phyloP scores from a whole-genome alignment of 371 early-diverging fungal genomes.

The Mortierella sp. region DNA sequence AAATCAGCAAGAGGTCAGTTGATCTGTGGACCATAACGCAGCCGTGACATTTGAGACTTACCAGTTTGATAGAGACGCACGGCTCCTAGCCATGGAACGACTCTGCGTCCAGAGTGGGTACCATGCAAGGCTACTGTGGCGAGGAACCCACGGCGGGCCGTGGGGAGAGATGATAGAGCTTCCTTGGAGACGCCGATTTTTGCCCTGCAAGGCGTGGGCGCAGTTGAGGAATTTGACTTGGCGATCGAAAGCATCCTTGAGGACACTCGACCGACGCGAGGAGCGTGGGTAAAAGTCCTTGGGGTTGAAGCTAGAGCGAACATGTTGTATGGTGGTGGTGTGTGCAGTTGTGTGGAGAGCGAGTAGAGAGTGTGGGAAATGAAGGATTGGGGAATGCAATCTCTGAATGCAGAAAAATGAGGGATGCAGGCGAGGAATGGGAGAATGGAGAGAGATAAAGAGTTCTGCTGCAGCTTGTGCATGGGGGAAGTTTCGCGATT shows the following conservation, averaged over 20 bases:
- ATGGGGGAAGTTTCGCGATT: too few species aligned
- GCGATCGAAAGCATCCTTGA: conserved; percentile 14
- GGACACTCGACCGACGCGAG: conserved; percentile 12
- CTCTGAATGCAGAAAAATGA: too few species aligned
- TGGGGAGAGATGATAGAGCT: background rate
- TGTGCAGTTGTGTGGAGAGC: too few species aligned
- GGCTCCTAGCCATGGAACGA: conserved; percentile 24
- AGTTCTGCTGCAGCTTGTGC: too few species aligned
- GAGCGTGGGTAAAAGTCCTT: conserved; percentile 1
- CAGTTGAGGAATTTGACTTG: background rate
- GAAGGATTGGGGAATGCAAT: too few species aligned
- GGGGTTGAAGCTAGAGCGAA: conserved; percentile 16
- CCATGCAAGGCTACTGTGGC: conserved; percentile 11
- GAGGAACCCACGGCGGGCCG: conserved; percentile 17
- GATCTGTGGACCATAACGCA: background rate
- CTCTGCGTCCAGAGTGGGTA: conserved; percentile 14
- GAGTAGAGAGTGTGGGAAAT: too few species aligned
- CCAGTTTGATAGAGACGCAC: conserved; percentile 42
- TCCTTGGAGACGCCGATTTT: background rate
- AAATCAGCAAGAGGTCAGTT: conserved; percentile 1
- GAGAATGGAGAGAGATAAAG: too few species aligned
- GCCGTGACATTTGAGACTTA: too few species aligned
- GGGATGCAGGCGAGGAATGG: too few species aligned
- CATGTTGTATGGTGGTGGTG: background rate
- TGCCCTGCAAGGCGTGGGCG: background rate